phyloP scores from a whole-genome alignment of 1,284 basidiomycete genomes.

The Cystobasidium sp. region DNA sequence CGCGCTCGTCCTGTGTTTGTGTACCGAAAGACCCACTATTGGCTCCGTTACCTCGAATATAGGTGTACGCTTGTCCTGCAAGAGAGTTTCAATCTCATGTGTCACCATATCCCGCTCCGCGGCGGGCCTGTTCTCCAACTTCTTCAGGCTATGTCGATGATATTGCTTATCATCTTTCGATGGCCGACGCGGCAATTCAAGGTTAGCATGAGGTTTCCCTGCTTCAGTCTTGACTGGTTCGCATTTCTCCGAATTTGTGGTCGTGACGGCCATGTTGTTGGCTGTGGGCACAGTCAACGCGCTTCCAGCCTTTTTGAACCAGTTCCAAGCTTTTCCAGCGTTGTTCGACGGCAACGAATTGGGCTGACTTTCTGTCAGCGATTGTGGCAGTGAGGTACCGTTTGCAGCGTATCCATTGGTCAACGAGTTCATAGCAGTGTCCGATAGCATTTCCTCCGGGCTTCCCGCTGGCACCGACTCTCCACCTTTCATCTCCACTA shows the following conservation, averaged over 20 bases:
- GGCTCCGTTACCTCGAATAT: not conserved
- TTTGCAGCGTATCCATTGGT: conserved; percentile 1
- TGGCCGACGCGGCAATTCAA: not conserved
- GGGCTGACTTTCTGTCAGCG: conserved; percentile 7
- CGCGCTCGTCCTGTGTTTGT: not conserved
- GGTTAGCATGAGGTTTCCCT: not conserved
- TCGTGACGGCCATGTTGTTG: not conserved
- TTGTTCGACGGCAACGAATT: not conserved
- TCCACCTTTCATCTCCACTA: not conserved
- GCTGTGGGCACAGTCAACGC: not conserved
- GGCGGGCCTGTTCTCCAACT: not conserved
- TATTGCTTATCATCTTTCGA: conserved; percentile 11
- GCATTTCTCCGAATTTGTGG: not conserved
- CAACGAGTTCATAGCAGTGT: conserved; percentile 25
- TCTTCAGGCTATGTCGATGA: conserved; percentile 1
- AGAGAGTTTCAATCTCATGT: conserved; percentile 11
- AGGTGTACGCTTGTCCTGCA: not conserved
- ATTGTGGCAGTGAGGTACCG: not conserved
- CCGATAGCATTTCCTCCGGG: conserved; percentile 31
- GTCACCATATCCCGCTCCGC: not conserved
- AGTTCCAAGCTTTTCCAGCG: conserved; percentile 33
- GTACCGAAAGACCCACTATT: not conserved
- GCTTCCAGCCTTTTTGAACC: conserved; percentile 34
- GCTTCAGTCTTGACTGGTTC: not conserved
- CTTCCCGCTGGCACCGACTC: not conserved